phyloP scores from a whole-genome alignment of 768 basidiomycete genomes.

The Lactarius sp. region DNA sequence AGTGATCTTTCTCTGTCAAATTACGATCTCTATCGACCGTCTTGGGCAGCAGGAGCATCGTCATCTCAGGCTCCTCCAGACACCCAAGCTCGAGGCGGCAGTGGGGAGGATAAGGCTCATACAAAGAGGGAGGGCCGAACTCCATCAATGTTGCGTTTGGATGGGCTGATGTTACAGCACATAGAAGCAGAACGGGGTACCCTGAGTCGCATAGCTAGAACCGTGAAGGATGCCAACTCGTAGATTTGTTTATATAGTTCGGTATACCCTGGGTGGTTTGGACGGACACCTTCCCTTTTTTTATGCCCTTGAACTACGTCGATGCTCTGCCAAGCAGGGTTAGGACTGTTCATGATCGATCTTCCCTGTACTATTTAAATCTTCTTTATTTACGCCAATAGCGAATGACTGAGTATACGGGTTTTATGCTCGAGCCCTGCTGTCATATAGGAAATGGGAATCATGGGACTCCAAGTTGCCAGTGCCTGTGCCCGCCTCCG shows the following conservation, averaged over 20 bases:
- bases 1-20: conserved; percentile 20
- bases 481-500: too few species aligned
- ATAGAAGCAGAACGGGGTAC: conserved; percentile 81
- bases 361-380: conserved; percentile 18
- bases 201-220: conserved; percentile 66
- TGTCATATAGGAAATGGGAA: too few species aligned
- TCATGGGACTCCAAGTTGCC: too few species aligned
- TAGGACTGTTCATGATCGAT: conserved; percentile 4
- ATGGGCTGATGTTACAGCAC: conserved; percentile 77
- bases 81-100: conserved; percentile 11
- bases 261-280: conserved; percentile 22
- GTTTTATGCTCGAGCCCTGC: background rate
- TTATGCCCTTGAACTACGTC: conserved; percentile 4
- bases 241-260: conserved; percentile 13
- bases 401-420: background rate
- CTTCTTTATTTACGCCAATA: conserved; percentile 1
- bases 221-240: conserved; percentile 25
- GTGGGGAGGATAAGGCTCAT: conserved; percentile 13
- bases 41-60: conserved; percentile 16
- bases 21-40: conserved; percentile 16
- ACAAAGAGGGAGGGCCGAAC: conserved; percentile 39
- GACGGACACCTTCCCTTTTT: background rate
- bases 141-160: conserved; percentile 60
- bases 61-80: conserved; percentile 9
- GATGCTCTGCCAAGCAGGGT: conserved; percentile 14